phyloP scores from a whole-genome alignment of 768 basidiomycete species.

The Dentipellis fragilis region DNA sequence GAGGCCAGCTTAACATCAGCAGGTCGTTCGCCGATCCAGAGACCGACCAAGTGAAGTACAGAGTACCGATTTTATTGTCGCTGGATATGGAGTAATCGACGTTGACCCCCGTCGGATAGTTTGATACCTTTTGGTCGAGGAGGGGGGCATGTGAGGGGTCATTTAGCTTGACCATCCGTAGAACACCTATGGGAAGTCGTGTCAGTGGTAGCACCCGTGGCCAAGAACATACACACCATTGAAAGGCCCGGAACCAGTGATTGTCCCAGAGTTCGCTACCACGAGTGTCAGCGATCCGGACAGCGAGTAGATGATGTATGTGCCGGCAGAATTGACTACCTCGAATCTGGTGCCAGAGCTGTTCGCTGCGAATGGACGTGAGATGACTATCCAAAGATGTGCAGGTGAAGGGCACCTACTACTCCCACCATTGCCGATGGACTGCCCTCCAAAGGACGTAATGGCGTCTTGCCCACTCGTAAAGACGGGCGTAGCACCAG shows the following conservation, averaged over 20 bases:
- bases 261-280: slow-evolving; percentile 7
- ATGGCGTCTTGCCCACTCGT: slow-evolving; percentile 22
- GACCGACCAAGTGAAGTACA: slow-evolving; percentile 24
- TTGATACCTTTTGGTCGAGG: slow-evolving; percentile 21
- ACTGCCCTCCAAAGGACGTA: slow-evolving; percentile 19
- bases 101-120: slow-evolving; percentile 20
- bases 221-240: slow-evolving; percentile 3
- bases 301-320: slow-evolving; percentile 24
- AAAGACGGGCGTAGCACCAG: slow-evolving; percentile 21
- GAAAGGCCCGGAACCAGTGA: slow-evolving; percentile 17
- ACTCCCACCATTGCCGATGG: slow-evolving; percentile 13
- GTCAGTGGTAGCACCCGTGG: not conserved
- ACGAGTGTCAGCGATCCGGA: slow-evolving; percentile 21
- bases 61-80: slow-evolving; percentile 8
- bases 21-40: slow-evolving; percentile 19
- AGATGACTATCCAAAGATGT: not conserved
- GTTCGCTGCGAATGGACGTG: slow-evolving; percentile 11
- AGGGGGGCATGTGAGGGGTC: slow-evolving; percentile 18
- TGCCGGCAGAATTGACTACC: slow-evolving; percentile 21
- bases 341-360: slow-evolving; percentile 20
- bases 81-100: slow-evolving; percentile 20
- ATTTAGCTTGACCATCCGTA: slow-evolving; percentile 18
- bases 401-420: slow-evolving; percentile 5
- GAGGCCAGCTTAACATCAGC: slow-evolving; percentile 25
- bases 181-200: slow-evolving; percentile 8